Percentiles rank a stretch among this genome's conserved stretches.
Conservation (phyloP, 2,329 filamentous ascomycete genomes). For the Xylariaceae sp. region DNA sequence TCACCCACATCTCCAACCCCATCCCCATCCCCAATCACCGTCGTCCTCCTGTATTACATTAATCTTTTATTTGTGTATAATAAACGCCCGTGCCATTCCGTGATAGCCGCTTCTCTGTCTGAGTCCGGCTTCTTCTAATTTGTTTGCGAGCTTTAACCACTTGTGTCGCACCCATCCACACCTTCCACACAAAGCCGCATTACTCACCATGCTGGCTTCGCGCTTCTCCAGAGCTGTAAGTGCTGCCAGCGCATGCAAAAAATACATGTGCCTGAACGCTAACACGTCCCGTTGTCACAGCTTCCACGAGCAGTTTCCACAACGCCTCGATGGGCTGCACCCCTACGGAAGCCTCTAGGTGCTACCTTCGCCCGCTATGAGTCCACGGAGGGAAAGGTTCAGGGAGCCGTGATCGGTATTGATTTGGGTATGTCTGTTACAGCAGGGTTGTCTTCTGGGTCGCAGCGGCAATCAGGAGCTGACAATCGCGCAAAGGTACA, state of each 20-base stretch:
- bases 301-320: constrained; percentile 71
- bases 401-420: constrained; percentile 95
- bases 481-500: constrained; percentile 51
- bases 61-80: too few relatives aligned
- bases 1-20: constrained; percentile 23
- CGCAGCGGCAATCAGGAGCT: neutral
- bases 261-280: constrained; percentile 2
- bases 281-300: constrained; percentile 38
- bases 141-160: neutral
- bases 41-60: constrained; percentile 31
- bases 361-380: constrained; percentile 74
- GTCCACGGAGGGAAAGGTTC: constrained; percentile 79
- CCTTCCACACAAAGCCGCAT: constrained; percentile 14
- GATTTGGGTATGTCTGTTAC: constrained; percentile 67
- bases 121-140: constrained; percentile 29
- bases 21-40: constrained; percentile 14
- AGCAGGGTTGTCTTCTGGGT: neutral
- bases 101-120: too few relatives aligned
- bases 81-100: too few relatives aligned
- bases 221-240: constrained; percentile 71
- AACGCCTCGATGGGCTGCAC: constrained; percentile 61
- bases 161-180: constrained; percentile 23
- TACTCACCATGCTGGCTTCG: constrained; percentile 63
- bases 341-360: constrained; percentile 63
- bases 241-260: constrained; percentile 24